Conservation (phyloP, 2,329 filamentous ascomycete genomes). For the Aspergillus pseudoglaucus region DNA sequence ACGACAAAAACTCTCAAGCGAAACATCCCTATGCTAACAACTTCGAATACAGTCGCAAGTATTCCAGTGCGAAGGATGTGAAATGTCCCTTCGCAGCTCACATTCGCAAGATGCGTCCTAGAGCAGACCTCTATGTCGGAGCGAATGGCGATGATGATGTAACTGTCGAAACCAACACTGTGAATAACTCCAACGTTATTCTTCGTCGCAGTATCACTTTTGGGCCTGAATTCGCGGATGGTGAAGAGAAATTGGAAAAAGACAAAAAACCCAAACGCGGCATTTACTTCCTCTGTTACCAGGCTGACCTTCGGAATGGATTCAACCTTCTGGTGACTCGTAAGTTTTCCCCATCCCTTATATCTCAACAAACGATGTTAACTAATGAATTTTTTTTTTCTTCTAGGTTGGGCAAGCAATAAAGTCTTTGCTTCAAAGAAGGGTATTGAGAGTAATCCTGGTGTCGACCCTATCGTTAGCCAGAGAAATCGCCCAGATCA, state of each 20-base stretch:
- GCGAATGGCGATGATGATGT: slow-evolving; percentile 3
- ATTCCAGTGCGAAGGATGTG: slow-evolving; percentile 15
- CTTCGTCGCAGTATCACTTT: slow-evolving; percentile 43
- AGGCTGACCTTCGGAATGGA: slow-evolving; percentile 37
- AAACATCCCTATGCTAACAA: slow-evolving; percentile 30
- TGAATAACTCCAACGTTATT: slow-evolving; percentile 24
- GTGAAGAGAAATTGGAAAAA: slow-evolving; percentile 27
- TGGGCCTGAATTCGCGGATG: slow-evolving; percentile 30
- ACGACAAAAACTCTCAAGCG: slow-evolving; percentile 25
- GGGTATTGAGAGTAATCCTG: too few species aligned
- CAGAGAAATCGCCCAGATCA: too few species aligned
- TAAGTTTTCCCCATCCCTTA: slow-evolving; percentile 5
- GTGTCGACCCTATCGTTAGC: too few species aligned
- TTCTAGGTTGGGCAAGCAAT: too few species aligned
- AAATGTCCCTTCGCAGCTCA: slow-evolving; percentile 44
- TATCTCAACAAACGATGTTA: too few species aligned
- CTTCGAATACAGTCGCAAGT: slow-evolving; percentile 30
- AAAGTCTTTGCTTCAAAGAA: too few species aligned
- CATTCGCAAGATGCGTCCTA: slow-evolving; percentile 43
- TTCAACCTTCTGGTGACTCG: slow-evolving; percentile 27
- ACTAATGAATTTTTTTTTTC: too few species aligned
- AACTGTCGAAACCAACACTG: background rate
- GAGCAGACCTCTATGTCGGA: slow-evolving; percentile 24
- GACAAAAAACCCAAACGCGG: slow-evolving; percentile 35
- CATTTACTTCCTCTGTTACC: slow-evolving; percentile 42